Base-by-base conservation (phyloP, 1,139 yeast genomes). In the Protomyces lactucae-debilis region DNA sequence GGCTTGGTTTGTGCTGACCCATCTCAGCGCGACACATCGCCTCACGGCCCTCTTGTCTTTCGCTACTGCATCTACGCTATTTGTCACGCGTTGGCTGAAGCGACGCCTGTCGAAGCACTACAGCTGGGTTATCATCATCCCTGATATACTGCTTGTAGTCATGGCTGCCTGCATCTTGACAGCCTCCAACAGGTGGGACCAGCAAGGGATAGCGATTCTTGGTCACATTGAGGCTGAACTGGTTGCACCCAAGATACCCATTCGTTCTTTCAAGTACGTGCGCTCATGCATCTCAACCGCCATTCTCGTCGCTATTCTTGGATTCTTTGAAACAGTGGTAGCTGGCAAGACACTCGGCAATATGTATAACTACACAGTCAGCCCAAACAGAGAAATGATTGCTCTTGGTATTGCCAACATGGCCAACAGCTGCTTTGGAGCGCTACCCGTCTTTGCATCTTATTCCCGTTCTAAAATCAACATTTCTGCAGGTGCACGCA, bases 361-460 rank as follows among this genome's bases (percentile, higher is more conserved):
- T 10, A 68, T 70, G 16, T 72, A 71, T 61, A 74, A 75, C 67
- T 67, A 74, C 64, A 68, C 73, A 35, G 72, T 76, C 36, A 75
- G 78, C 2, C 72, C 80, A 35, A 78, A 78, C 68, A 75, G 96
- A 85, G 67, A 86, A 87, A 45, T 81, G 78, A 70, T 86, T 32
- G 65, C 67, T 2, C 78, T 93, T 56, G 99, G 99, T 0, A 76
- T 83, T 23, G 84, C 88, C 60, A 93, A 92, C 71, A 69, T 91
- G 1, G 76, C 82, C 3, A 86, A 87, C 1, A 82, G 90, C 1
- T 67, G 83, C 23, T 84, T 89, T 70, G 93, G 96, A 2, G 88
- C 93, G 0, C 77, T 93, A 14, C 98, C 99, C 0, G 85, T 96
- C 0, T 92, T 92, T 79, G 99, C 99, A 1, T 98, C 99, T 0